Conservation (phyloP, 441 rosid species). For the Breynia disticha region DNA sequence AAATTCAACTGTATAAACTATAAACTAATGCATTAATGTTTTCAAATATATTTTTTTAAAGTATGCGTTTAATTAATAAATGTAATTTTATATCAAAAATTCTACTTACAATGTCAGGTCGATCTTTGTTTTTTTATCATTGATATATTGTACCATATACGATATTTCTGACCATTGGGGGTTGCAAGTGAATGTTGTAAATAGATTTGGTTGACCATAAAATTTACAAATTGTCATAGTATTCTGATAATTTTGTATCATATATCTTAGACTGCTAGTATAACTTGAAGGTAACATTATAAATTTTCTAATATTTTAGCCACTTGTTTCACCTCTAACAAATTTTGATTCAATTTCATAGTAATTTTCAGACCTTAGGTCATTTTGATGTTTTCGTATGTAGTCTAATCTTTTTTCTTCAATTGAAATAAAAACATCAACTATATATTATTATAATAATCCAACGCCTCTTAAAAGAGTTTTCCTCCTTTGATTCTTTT, state of each 20-base stretch:
- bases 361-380: not conserved
- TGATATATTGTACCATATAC: no score
- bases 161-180: no score
- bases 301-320: not conserved
- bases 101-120: no score
- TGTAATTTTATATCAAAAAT: no score
- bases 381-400: not conserved
- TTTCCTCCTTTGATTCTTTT: not conserved
- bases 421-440: constrained; percentile 2
- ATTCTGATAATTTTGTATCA: constrained; percentile 2
- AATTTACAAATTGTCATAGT: not conserved
- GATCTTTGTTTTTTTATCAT: no score
- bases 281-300: not conserved
- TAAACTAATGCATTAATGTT: no score
- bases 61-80: no score
- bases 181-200: no score
- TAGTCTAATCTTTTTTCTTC: not conserved
- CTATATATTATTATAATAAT: constrained; percentile 3
- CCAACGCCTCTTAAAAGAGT: not conserved
- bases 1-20: no score
- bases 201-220: no score
- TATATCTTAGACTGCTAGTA: not conserved
- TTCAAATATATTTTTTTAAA: no score
- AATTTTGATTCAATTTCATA: not conserved
- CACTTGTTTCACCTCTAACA: not conserved